Conservation (phyloP, 495 filamentous ascomycete genomes). For the Neurospora sp. region DNA sequence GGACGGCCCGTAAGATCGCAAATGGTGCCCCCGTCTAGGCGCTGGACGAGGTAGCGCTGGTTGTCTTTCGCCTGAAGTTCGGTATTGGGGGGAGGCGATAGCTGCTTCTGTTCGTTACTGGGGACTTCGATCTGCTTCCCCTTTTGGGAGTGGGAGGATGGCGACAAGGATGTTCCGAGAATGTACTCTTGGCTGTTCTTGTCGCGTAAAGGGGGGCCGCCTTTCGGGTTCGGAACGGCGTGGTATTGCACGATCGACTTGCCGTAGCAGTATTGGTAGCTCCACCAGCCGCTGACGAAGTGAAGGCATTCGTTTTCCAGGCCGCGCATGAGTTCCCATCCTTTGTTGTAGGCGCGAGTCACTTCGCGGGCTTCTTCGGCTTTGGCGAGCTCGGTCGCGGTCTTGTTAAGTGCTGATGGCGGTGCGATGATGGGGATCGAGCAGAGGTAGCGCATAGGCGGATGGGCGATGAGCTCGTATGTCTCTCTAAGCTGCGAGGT, state of each 20-base stretch:
- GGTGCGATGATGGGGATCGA: conserved; percentile 63
- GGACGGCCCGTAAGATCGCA: conserved; percentile 87
- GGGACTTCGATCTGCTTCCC: conserved; percentile 23
- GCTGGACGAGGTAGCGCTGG: conserved; percentile 84
- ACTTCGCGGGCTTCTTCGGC: conserved; percentile 80
- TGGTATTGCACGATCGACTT: conserved; percentile 86
- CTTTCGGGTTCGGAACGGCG: conserved; percentile 55
- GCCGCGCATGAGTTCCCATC: conserved; percentile 80
- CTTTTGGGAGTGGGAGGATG: conserved; percentile 15
- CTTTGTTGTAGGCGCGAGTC: conserved; percentile 68
- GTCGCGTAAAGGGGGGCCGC: conserved; percentile 64
- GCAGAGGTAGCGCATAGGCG: conserved; percentile 69
- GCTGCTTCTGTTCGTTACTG: conserved; percentile 14
- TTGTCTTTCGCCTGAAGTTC: conserved; percentile 75
- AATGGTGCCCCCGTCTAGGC: conserved; percentile 69
- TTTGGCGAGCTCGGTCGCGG: conserved; percentile 50
- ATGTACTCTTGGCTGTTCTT: conserved; percentile 67
- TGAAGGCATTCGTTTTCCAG: conserved; percentile 86
- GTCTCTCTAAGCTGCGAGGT: conserved; percentile 30
- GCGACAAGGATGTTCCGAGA: conserved; percentile 48
- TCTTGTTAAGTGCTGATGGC: conserved; percentile 44
- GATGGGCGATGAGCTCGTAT: conserved; percentile 65
- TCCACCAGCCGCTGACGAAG: conserved; percentile 92
- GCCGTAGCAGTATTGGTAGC: conserved; percentile 91
- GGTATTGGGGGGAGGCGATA: conserved; percentile 39